Conservation (phyloP, 2,329 filamentous ascomycete species). For the Fusarium hainanense region DNA sequence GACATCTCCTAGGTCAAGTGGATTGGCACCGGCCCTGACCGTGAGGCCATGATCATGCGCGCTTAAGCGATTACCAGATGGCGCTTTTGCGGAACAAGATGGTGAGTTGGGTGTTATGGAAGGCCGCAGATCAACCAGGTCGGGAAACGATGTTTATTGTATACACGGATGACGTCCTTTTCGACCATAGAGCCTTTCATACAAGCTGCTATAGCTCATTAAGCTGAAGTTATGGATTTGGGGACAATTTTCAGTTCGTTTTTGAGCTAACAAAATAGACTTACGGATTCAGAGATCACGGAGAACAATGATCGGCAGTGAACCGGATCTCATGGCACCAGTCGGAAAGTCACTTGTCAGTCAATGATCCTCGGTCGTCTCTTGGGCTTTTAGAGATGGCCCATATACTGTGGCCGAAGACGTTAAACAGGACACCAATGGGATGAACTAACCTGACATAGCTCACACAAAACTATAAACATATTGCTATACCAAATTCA, state of each 20-base stretch:
- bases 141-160: neutral
- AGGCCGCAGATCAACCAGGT: neutral
- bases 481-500: constrained; percentile 4
- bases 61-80: neutral
- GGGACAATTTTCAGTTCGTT: constrained; percentile 2
- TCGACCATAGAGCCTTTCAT: neutral
- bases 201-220: constrained; percentile 5
- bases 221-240: neutral
- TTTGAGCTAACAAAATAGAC: constrained; percentile 14
- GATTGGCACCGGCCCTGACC: constrained; percentile 34
- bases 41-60: constrained; percentile 32
- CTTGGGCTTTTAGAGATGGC: neutral
- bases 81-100: neutral
- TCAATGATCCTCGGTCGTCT: neutral
- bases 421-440: neutral
- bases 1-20: constrained; percentile 21
- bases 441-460: neutral
- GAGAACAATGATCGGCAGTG: neutral
- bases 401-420: neutral
- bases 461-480: neutral
- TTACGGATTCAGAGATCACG: neutral
- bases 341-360: neutral
- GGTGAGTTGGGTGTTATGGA: neutral
- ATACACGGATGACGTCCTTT: neutral
- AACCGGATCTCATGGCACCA: neutral